A percentile compares a stretch with the other conserved stretches of the same genome.
phyloP scores from a whole-genome alignment of 148 eudicot genomes.

The Dysphania ambrosioides region DNA sequence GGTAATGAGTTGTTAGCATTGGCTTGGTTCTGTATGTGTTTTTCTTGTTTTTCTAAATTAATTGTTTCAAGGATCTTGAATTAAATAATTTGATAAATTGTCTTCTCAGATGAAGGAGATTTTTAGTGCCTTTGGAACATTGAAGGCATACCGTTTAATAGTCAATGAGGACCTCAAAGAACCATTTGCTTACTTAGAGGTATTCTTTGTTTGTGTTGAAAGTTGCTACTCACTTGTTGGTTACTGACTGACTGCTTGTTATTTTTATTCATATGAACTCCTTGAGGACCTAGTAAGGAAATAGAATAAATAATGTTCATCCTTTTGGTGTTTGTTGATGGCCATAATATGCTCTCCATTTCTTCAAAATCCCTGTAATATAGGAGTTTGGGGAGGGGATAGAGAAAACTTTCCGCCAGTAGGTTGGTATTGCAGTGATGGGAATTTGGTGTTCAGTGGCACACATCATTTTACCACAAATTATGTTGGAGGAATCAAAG shows the following conservation, averaged over 20 bases:
- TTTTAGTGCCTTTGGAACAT: conserved; percentile 64
- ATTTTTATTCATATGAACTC: neutral
- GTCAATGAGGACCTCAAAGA: conserved; percentile 42
- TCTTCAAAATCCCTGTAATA: neutral
- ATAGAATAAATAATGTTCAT: neutral
- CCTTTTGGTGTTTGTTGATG: neutral
- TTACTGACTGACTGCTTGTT: neutral
- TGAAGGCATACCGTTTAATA: conserved; percentile 66
- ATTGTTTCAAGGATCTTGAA: conserved; percentile 6
- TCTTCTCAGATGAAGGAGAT: conserved; percentile 69
- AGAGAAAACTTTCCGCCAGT: neutral
- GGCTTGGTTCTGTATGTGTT: neutral
- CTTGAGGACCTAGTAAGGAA: neutral
- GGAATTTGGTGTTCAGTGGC: neutral
- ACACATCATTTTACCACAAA: neutral
- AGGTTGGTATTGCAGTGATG: neutral
- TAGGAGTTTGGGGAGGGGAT: neutral
- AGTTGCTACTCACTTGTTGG: neutral
- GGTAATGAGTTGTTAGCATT: conserved; percentile 48
- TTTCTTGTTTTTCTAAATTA: conserved; percentile 13
- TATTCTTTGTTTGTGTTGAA: conserved; percentile 25
- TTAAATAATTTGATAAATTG: conserved; percentile 1
- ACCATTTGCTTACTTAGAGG: conserved; percentile 82
- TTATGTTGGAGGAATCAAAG: neutral
- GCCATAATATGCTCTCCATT: neutral